A percentile compares a stretch with the other conserved stretches of the same genome.
Conservation (phyloP, 2,329 filamentous ascomycete genomes). For the Diaporthe sp. region DNA sequence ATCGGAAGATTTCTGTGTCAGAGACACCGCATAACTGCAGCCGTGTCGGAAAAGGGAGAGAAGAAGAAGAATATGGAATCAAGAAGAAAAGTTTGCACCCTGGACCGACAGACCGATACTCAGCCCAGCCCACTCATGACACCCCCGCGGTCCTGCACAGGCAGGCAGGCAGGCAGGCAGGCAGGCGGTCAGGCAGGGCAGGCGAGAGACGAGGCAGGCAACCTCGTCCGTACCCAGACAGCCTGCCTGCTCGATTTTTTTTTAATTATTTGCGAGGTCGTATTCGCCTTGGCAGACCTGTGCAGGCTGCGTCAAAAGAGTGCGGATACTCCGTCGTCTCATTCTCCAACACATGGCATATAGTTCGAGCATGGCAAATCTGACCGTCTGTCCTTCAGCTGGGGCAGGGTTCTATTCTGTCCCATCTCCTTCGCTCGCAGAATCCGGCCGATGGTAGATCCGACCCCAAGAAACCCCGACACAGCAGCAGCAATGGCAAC, state of each 20-base stretch:
- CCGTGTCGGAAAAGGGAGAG: background rate
- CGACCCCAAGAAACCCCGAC: conserved; percentile 16
- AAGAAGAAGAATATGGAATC: background rate
- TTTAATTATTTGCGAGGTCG: background rate
- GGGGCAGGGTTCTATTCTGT: background rate
- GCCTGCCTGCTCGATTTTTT: background rate
- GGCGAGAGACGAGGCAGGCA: conserved; percentile 13
- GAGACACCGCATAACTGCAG: conserved; percentile 1
- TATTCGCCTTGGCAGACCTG: background rate
- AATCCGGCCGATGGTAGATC: conserved; percentile 4
- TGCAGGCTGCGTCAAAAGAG: conserved; percentile 15
- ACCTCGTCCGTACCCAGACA: background rate
- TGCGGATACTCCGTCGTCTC: conserved; percentile 16
- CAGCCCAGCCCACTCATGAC: background rate
- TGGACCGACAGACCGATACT: background rate
- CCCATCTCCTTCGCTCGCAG: conserved; percentile 3
- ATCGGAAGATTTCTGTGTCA: conserved; percentile 16
- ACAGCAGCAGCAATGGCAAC: background rate
- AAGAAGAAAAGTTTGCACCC: background rate
- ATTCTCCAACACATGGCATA: conserved; percentile 21
- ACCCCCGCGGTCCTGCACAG: background rate
- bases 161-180: background rate
- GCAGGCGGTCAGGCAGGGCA: background rate
- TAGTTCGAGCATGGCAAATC: background rate
- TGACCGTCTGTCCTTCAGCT: background rate